Evolutionary conservation across 129 eudicot genomes (phyloP).

Genomic region (Pseudognaphalium luteoalbum): DNA sequence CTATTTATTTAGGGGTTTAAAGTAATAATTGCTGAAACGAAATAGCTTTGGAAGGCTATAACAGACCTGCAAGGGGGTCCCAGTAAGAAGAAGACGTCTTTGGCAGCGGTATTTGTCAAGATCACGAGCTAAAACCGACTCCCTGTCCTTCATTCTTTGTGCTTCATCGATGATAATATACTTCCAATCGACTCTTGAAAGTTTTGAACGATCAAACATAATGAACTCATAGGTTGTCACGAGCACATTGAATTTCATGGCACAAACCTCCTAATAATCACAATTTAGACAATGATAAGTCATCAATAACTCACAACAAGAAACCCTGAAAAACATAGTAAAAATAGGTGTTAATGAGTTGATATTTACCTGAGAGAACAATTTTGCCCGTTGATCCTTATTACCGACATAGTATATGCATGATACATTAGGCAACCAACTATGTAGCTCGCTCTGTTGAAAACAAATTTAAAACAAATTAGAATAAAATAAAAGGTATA

Average conservation of each 20-base stretch:
- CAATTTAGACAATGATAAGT: slow-evolving; percentile 5
- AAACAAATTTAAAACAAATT: slow-evolving; percentile 18
- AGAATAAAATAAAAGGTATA: background rate
- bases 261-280: slow-evolving; percentile 68
- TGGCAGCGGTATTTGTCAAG: slow-evolving; percentile 97
- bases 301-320: background rate
- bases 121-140: slow-evolving; percentile 97
- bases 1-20: background rate
- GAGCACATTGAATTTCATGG: slow-evolving; percentile 91
- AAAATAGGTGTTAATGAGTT: background rate
- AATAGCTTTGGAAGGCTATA: background rate
- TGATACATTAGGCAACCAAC: slow-evolving; percentile 89
- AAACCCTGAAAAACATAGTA: background rate
- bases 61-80: slow-evolving; percentile 93
- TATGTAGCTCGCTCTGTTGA: slow-evolving; percentile 87
- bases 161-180: slow-evolving; percentile 96
- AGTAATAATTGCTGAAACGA: background rate
- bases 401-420: slow-evolving; percentile 92
- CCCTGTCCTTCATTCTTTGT: slow-evolving; percentile 98
- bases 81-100: slow-evolving; percentile 94
- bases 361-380: slow-evolving; percentile 88
- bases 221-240: slow-evolving; percentile 97
- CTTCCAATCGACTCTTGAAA: slow-evolving; percentile 95
- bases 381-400: slow-evolving; percentile 84
- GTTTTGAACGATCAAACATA: slow-evolving; percentile 89